These are phyloP conservation scores for Catunica adiposa DNA, from an alignment of 2,329 filamentous ascomycete genomes.

Conservation along the genomic window DNA sequence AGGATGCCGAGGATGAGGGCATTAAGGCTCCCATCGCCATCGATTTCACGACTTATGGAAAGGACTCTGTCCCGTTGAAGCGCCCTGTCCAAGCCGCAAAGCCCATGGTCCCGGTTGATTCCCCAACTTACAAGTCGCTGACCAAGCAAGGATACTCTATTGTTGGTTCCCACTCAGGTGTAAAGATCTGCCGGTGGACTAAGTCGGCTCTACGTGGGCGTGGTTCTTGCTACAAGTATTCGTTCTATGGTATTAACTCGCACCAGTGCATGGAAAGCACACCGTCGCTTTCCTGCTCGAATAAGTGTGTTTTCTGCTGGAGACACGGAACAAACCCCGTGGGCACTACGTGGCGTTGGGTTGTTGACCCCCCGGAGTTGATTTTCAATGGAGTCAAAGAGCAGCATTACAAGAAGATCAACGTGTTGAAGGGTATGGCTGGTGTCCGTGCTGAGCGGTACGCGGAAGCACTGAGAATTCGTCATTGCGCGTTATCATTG, in stretches of 20 bases:
- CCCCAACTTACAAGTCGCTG: constrained; percentile 72
- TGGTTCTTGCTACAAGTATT: constrained; percentile 94
- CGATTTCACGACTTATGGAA: constrained; percentile 67
- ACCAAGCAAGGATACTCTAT: constrained; percentile 97
- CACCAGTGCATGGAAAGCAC: constrained; percentile 98
- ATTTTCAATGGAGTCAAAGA: constrained; percentile 85
- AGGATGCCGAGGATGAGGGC: background rate
- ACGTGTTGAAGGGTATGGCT: constrained; percentile 86
- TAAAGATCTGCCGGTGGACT: constrained; percentile 97
- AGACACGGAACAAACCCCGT: constrained; percentile 94
- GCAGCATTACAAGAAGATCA: constrained; percentile 93
- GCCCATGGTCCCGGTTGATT: constrained; percentile 86
- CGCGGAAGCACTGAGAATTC: constrained; percentile 78
- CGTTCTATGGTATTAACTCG: constrained; percentile 90
- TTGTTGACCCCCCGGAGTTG: constrained; percentile 74
- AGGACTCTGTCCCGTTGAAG: constrained; percentile 22
- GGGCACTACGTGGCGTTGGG: constrained; percentile 92
- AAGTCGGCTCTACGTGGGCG: constrained; percentile 88
- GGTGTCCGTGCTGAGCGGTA: constrained; percentile 86
- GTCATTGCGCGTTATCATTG: constrained; percentile 79
- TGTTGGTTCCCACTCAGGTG: constrained; percentile 84
- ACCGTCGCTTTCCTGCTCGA: constrained; percentile 84
- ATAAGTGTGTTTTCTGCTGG: constrained; percentile 99
- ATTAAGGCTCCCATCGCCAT: constrained; percentile 43
- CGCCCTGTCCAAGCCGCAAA: constrained; percentile 37